Percentiles rank a stretch among this genome's conserved stretches.
These are phyloP conservation scores for Diutina rugosa DNA, from an alignment of 1,139 yeast species.

Conservation along the genomic window DNA sequence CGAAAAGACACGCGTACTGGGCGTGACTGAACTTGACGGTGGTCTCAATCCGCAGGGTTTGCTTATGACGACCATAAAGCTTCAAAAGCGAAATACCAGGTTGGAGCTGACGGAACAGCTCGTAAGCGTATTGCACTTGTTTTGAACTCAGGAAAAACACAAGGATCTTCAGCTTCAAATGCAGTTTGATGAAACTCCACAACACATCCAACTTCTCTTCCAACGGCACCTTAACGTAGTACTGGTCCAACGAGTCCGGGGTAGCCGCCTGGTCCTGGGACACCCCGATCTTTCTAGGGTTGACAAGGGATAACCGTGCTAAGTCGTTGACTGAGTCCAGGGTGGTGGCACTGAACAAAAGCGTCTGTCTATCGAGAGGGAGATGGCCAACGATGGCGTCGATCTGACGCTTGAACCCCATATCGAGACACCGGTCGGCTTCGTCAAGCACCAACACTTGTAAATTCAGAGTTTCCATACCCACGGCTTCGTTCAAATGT, in stretches of 20 bases:
- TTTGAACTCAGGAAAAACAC: conserved; percentile 89
- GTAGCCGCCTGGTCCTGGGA: conserved; percentile 43
- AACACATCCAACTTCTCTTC: conserved; percentile 76
- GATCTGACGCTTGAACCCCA: conserved; percentile 87
- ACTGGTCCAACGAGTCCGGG: conserved; percentile 79
- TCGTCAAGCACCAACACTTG: conserved; percentile 85
- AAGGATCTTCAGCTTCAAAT: conserved; percentile 69
- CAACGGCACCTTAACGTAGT: conserved; percentile 56
- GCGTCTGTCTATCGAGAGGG: conserved; percentile 79
- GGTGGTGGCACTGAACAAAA: conserved; percentile 88
- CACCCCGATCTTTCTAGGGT: conserved; percentile 65
- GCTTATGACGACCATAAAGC: conserved; percentile 92
- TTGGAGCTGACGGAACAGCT: conserved; percentile 78
- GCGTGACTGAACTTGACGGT: conserved; percentile 77
- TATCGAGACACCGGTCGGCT: conserved; percentile 91
- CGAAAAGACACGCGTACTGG: conserved; percentile 78
- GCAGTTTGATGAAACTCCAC: conserved; percentile 85
- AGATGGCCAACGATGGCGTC: conserved; percentile 77
- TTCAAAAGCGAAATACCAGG: conserved; percentile 93
- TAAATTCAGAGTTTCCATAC: conserved; percentile 66
- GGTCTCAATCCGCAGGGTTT: conserved; percentile 83
- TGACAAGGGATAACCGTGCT: conserved; percentile 75
- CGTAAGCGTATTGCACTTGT: conserved; percentile 90
- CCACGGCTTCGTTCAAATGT: conserved; percentile 89
- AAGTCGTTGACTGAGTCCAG: conserved; percentile 77